Base-by-base conservation (phyloP, 768 basidiomycete genomes). In the Boletus tomentosulus region DNA sequence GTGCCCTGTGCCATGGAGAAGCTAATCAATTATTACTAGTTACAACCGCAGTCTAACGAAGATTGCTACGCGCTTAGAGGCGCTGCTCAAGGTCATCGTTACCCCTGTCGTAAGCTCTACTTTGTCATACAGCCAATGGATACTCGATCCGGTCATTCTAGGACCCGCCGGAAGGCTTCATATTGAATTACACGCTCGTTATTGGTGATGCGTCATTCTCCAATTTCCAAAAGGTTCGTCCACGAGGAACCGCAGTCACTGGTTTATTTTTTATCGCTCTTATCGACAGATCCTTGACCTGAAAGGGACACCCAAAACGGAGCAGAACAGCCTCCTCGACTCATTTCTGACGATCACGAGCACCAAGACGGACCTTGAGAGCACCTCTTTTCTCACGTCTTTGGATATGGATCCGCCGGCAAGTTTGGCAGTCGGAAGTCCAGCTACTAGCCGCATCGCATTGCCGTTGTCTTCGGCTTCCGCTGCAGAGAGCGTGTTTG, bases 131-230 rank as follows among this genome's bases (percentile, higher is more conserved):
- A 24, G 22, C 48, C 39, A 39, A 37, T 19, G 1, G 12, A 34
- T 27, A 12, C 47, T 39, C 43, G 51, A 47, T 44, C 33, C 25
- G 8, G 10, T 37, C 53, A 31, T n/a, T 55, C 0, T 49, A 96
- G 87, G 91, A 95, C 63, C 94, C 96, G 15, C 76, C 91, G 1
- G 93, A 96, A 68, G 92, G 89, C 3, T 98, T 99, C 65, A 91
- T 98, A 56, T 78, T 94, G 51, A 98, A 98, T 65, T 99, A 98
- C 66, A 94, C 92, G 8, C 78, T 98, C 25, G 79, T 98, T 53
- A 90, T 99, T 57, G 92, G 92, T 24, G 96, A 98, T 71, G 86
- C 89, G 6, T 95, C 94, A 2, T 95, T 95, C 71, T 88, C 87
- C 30, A 98, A 98, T 71, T 99, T 99, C 76, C 97, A 98, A 76